Evolutionary conservation across 1,284 basidiomycete species (phyloP), one percentile per base, ranked within the genome.

Genomic region (Microbotryomycetes sp.): DNA sequence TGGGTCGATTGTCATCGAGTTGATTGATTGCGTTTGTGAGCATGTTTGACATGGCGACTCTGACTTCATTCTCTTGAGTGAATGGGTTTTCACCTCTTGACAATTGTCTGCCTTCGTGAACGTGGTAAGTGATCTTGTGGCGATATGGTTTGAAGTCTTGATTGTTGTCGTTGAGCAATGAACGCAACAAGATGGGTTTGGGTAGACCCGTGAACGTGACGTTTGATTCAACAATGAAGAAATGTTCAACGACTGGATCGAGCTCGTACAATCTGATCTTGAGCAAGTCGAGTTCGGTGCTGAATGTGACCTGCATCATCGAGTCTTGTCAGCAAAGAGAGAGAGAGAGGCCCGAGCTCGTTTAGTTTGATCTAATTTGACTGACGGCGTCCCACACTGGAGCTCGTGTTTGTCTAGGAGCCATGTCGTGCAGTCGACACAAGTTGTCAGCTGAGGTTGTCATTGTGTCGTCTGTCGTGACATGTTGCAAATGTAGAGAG

Each of bases 201-300:
- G 81, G 79, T 42, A 81, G 65, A 1, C 84, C 84, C 1, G 84
- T 83, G 71, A 84, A 85, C 6, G 83, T 85, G 36, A 78, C 77
- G 70, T 83, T 83, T 56, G 81, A 81, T 72, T 87, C 86, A 60
- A 87, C 76, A 66, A 88, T 81, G 71, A 86, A 79, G 73, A 87
- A 86, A 19, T 78, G 76, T 72, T 83, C 81, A 19, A 87, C 85
- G 55, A 83, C 78, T 3, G 78, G 73, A 60, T 81, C 80, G 60
- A 86, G 80, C 74, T 88, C 86, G 74, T 83, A 77, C 74, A 87
- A 75, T 5, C 86, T 79, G 58, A 87, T 81, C 72, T 87, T 84
- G 54, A 87, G 75, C 59, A 87, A 75, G 72, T 87, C 86, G 31
- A 87, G 75, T 74, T 87, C 86, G 62, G 81, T 83, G 53, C 71